Percentiles rank a stretch among this genome's conserved stretches.
phyloP scores from a whole-genome alignment of 2,329 filamentous ascomycete species.

The Epichloe bromicola region DNA sequence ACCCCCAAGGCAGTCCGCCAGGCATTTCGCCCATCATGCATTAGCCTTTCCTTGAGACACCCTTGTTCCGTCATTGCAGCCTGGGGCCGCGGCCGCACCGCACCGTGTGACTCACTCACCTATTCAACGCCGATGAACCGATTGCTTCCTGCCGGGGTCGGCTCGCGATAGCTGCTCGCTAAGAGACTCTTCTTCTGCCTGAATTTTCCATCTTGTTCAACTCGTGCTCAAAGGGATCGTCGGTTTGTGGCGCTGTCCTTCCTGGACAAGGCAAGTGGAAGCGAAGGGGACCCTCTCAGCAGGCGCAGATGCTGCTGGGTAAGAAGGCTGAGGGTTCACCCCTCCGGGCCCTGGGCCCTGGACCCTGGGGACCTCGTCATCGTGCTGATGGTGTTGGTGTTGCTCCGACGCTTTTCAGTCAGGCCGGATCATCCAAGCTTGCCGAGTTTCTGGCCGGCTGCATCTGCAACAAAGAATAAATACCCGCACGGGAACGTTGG shows the following conservation, averaged over 20 bases:
- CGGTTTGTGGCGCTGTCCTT: too few species aligned
- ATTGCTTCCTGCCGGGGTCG: neutral
- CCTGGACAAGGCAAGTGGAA: too few species aligned
- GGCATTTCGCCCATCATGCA: conserved; percentile 1
- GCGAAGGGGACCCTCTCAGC: too few species aligned
- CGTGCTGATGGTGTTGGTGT: neutral
- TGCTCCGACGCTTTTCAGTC: too few species aligned
- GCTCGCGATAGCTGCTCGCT: neutral
- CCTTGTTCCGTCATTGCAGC: neutral
- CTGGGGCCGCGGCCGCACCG: neutral
- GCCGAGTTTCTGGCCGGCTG: neutral
- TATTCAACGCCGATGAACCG: too few species aligned
- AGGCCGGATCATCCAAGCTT: too few species aligned
- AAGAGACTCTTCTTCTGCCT: too few species aligned
- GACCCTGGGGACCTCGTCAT: neutral
- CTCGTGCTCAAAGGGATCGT: too few species aligned
- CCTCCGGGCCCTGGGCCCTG: too few species aligned
- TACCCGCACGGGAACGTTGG: too few species aligned
- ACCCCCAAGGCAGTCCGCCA: neutral
- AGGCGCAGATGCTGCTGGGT: neutral
- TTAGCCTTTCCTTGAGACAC: too few species aligned
- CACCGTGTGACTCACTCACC: neutral
- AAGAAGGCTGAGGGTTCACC: neutral
- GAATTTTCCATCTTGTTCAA: too few species aligned
- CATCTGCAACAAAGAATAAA: neutral